Evolutionary conservation across 768 basidiomycete genomes (phyloP).

Genomic region (Suillus plorans): DNA sequence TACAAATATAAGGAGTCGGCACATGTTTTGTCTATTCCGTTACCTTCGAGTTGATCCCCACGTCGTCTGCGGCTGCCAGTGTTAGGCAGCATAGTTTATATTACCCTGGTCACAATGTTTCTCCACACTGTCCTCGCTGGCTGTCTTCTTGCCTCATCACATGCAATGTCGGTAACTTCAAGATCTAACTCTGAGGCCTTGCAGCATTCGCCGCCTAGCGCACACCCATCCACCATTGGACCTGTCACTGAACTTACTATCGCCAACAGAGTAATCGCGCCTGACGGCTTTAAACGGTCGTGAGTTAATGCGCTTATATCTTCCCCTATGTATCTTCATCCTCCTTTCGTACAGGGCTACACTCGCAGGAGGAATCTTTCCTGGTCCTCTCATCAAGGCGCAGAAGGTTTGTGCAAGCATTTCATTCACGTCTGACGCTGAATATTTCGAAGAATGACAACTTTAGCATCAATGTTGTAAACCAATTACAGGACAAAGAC

Average conservation of each 20-base stretch:
- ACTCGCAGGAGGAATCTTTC: constrained; percentile 46
- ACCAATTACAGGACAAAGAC: constrained; percentile 29
- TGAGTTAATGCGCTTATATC: constrained; percentile 17
- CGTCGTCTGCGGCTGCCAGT: too few species aligned
- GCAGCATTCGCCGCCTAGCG: constrained; percentile 4
- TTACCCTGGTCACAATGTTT: background rate
- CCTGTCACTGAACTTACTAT: constrained; percentile 36
- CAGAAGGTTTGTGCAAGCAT: constrained; percentile 33
- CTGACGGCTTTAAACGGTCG: constrained; percentile 48
- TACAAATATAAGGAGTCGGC: background rate
- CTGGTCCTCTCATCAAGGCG: constrained; percentile 47
- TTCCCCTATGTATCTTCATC: background rate
- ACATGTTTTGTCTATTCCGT: background rate
- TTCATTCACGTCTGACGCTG: background rate
- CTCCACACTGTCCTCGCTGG: background rate
- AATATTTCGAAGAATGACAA: constrained; percentile 24
- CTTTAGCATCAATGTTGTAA: constrained; percentile 38
- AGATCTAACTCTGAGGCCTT: constrained; percentile 4
- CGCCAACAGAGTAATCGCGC: constrained; percentile 43
- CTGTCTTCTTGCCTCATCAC: constrained; percentile 5
- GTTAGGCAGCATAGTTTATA: background rate
- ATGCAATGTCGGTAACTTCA: constrained; percentile 19
- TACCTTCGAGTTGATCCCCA: background rate
- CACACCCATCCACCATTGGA: constrained; percentile 16
- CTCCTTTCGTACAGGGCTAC: constrained; percentile 31